Conservation (phyloP, 2,329 filamentous ascomycete genomes). For the Ambrosiella cleistominuta region DNA sequence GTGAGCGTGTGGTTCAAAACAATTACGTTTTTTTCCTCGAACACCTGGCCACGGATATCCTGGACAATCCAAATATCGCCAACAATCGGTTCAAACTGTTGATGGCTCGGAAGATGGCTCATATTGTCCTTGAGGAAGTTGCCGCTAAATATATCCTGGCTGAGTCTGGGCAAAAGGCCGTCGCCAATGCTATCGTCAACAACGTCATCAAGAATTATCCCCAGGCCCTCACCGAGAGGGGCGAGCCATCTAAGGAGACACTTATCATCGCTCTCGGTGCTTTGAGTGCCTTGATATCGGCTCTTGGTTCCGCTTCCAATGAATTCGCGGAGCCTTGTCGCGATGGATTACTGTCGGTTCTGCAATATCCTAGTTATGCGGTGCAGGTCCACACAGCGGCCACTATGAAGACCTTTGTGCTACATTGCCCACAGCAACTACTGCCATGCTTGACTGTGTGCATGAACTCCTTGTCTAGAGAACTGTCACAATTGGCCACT, state of each 20-base stretch:
- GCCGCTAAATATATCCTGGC: constrained; percentile 68
- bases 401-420: constrained; percentile 70
- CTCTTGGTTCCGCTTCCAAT: constrained; percentile 66
- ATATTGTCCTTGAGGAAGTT: constrained; percentile 67
- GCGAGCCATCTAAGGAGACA: constrained; percentile 76
- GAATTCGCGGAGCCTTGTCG: constrained; percentile 66
- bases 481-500: constrained; percentile 59
- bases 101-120: constrained; percentile 67
- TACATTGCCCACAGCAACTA: constrained; percentile 83
- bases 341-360: constrained; percentile 72
- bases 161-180: constrained; percentile 73
- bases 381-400: constrained; percentile 82
- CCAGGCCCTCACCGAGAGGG: constrained; percentile 67
- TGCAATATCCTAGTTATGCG: constrained; percentile 90
- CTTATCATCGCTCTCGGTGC: constrained; percentile 65
- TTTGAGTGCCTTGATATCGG: constrained; percentile 58
- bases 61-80: constrained; percentile 56
- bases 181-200: constrained; percentile 67
- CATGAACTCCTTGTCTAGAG: constrained; percentile 84
- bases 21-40: constrained; percentile 69
- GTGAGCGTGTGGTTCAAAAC: constrained; percentile 64
- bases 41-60: constrained; percentile 61
- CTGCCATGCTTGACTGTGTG: constrained; percentile 83
- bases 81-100: constrained; percentile 80
- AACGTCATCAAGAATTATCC: constrained; percentile 88